Evolutionary conservation across 495 filamentous ascomycete genomes (phyloP).

Genomic region (Xylaria longipes): DNA sequence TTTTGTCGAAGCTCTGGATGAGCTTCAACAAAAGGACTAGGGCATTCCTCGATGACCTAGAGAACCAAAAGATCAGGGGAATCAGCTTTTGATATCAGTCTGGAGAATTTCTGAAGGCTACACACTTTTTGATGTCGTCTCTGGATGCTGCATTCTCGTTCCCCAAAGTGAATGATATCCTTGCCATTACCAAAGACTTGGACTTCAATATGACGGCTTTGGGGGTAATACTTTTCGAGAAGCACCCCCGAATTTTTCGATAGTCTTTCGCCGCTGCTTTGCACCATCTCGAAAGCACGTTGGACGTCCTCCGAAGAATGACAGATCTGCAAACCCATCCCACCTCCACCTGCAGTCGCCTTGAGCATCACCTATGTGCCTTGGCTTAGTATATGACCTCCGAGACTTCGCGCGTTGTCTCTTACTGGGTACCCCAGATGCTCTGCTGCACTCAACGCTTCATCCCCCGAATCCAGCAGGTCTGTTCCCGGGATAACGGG

Average conservation of each 20-base stretch:
- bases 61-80: not conserved
- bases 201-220: conserved; percentile 62
- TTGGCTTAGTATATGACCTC: conserved; percentile 13
- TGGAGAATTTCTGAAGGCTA: not conserved
- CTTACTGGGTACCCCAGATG: conserved; percentile 25
- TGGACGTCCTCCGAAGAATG: conserved; percentile 45
- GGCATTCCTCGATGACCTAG: conserved; percentile 48
- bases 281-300: conserved; percentile 49
- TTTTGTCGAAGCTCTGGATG: conserved; percentile 54
- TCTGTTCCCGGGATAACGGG: conserved; percentile 33
- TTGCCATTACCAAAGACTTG: conserved; percentile 65
- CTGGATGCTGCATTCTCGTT: conserved; percentile 67
- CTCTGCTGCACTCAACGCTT: conserved; percentile 5
- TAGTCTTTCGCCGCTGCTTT: conserved; percentile 29
- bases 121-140: conserved; percentile 55
- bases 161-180: conserved; percentile 59
- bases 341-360: conserved; percentile 60
- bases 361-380: conserved; percentile 36
- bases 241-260: conserved; percentile 37
- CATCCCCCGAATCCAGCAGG: conserved; percentile 8
- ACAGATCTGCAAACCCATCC: conserved; percentile 56
- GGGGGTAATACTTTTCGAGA: conserved; percentile 56
- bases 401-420: not conserved
- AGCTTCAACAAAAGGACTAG: conserved; percentile 48
- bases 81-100: conserved; percentile 46